phyloP scores from a whole-genome alignment of 2,329 filamentous ascomycete genomes.

The Cytospora piceae region DNA sequence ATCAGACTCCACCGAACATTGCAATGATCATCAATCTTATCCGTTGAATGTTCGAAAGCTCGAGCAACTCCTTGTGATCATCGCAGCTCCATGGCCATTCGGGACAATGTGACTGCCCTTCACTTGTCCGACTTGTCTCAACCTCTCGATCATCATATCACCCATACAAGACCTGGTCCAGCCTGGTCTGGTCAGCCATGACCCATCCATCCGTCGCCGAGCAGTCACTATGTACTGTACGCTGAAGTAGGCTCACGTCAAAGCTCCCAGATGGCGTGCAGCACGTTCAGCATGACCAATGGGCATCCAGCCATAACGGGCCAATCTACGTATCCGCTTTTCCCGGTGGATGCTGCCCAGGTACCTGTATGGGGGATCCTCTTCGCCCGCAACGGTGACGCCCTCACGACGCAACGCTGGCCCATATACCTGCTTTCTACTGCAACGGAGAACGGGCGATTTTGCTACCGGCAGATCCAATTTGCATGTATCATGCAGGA shows the following conservation, averaged over 20 bases:
- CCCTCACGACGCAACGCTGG: slow-evolving; percentile 2
- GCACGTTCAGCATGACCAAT: slow-evolving; percentile 14
- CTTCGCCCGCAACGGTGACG: slow-evolving; percentile 5
- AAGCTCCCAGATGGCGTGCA: slow-evolving; percentile 19
- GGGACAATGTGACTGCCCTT: slow-evolving; percentile 6
- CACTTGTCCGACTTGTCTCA: background rate
- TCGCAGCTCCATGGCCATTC: slow-evolving; percentile 1
- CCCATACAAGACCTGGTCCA: slow-evolving; percentile 8
- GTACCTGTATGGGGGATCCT: background rate
- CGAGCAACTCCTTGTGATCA: background rate
- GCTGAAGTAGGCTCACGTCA: slow-evolving; percentile 19
- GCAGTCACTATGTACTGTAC: slow-evolving; percentile 10
- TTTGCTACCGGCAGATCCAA: slow-evolving; percentile 6
- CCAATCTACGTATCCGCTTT: slow-evolving; percentile 15
- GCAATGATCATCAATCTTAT: slow-evolving; percentile 2
- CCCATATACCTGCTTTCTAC: slow-evolving; percentile 7
- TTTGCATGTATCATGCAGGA: slow-evolving; percentile 29
- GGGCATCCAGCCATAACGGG: slow-evolving; percentile 22
- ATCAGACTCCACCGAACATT: slow-evolving; percentile 2
- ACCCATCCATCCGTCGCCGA: background rate
- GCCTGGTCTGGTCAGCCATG: slow-evolving; percentile 6
- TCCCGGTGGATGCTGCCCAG: slow-evolving; percentile 7
- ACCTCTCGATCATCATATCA: background rate
- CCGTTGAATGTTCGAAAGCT: background rate
- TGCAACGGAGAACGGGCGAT: slow-evolving; percentile 12